Conservation (phyloP, 1,284 basidiomycete species). For the Leccinum variabile region DNA sequence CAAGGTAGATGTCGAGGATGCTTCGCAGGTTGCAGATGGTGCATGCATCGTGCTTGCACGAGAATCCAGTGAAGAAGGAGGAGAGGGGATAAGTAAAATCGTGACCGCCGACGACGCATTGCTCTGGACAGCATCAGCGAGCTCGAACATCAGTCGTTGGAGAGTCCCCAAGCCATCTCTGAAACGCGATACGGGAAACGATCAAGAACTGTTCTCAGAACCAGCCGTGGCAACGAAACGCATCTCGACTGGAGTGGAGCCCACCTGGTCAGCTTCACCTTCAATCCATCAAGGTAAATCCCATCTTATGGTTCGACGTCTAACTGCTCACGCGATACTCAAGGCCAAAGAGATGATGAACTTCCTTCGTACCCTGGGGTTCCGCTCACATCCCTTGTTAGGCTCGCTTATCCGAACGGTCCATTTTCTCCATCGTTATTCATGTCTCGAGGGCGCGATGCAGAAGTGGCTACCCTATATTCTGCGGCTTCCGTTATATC, state of each 20-base stretch:
- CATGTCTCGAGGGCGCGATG: constrained; percentile 51
- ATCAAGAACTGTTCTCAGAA: constrained; percentile 18
- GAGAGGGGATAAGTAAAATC: constrained; percentile 83
- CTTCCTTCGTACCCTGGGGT: constrained; percentile 39
- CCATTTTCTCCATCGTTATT: constrained; percentile 51
- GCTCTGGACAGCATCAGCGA: constrained; percentile 90
- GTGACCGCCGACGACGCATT: constrained; percentile 82
- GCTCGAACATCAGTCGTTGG: constrained; percentile 84
- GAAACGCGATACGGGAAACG: constrained; percentile 16
- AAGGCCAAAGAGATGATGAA: constrained; percentile 29
- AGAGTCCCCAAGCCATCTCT: constrained; percentile 31
- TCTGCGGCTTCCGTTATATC: constrained; percentile 79
- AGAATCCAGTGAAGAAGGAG: constrained; percentile 45
- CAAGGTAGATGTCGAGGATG: constrained; percentile 85
- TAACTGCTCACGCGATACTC: constrained; percentile 16
- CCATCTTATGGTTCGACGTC: background rate
- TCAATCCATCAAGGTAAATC: constrained; percentile 25
- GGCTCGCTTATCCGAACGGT: constrained; percentile 75
- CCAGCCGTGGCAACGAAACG: constrained; percentile 19
- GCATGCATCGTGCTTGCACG: constrained; percentile 85
- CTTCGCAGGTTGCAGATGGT: constrained; percentile 79
- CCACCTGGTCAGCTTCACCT: constrained; percentile 13
- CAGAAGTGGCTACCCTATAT: constrained; percentile 82
- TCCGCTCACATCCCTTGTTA: constrained; percentile 80
- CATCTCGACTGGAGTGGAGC: constrained; percentile 25